Percentiles rank a stretch among this genome's conserved stretches.
These are phyloP conservation scores for Candida sp. DNA, from an alignment of 1,139 yeast genomes.

Conservation along the genomic window DNA sequence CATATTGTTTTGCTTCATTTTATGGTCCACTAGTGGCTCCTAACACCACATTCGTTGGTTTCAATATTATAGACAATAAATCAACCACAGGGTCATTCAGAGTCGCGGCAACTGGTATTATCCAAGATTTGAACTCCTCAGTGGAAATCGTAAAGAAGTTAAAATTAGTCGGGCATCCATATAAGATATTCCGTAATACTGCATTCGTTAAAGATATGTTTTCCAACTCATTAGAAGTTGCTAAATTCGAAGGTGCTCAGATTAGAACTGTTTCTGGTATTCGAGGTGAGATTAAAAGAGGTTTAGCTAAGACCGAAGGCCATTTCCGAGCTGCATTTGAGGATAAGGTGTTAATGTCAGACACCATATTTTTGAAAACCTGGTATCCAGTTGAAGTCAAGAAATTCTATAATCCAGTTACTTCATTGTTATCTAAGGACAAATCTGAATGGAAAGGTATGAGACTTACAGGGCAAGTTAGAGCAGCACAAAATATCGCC, in stretches of 20 bases:
- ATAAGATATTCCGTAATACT: constrained; percentile 90
- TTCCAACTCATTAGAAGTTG: constrained; percentile 86
- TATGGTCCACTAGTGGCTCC: constrained; percentile 98
- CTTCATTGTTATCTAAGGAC: constrained; percentile 72
- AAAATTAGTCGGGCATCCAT: constrained; percentile 93
- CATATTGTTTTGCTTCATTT: constrained; percentile 93
- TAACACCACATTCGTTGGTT: constrained; percentile 95
- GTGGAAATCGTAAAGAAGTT: constrained; percentile 94
- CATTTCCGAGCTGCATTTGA: constrained; percentile 97
- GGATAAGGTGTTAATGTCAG: constrained; percentile 89
- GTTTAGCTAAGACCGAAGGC: constrained; percentile 94
- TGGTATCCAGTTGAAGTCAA: constrained; percentile 96
- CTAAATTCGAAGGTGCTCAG: constrained; percentile 97
- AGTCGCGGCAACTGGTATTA: constrained; percentile 97
- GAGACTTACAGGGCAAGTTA: constrained; percentile 90
- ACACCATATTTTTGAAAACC: constrained; percentile 84
- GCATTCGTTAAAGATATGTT: constrained; percentile 99
- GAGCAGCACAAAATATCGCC: constrained; percentile 69
- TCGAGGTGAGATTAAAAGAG: constrained; percentile 96
- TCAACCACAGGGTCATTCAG: constrained; percentile 89
- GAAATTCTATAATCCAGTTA: constrained; percentile 93
- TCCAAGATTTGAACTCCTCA: constrained; percentile 86
- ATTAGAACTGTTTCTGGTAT: constrained; percentile 96
- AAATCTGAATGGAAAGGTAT: constrained; percentile 94
- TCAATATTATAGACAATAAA: constrained; percentile 79